phyloP scores from a whole-genome alignment of 306 rosid genomes.

The Castanopsis chinensis region DNA sequence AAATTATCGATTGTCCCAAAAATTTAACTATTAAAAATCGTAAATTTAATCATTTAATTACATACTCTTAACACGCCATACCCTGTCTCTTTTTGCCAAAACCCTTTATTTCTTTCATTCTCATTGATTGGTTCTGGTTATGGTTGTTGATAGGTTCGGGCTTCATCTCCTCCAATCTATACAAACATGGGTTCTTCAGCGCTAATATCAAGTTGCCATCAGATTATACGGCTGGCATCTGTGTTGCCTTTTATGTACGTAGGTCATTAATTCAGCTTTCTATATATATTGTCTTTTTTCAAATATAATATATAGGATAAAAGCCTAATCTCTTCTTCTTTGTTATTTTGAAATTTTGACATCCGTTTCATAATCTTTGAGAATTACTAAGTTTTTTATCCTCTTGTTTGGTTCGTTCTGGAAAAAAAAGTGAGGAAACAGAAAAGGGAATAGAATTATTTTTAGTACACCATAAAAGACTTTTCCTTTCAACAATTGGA shows the following conservation, averaged over 20 bases:
- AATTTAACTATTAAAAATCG: no score
- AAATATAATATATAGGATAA: no score
- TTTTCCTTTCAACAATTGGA: no score
- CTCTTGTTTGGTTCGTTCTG: not conserved
- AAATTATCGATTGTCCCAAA: rapidly evolving
- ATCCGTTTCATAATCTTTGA: not conserved
- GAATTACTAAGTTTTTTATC: not conserved
- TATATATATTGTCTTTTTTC: no score
- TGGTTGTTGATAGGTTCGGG: conserved; percentile 63
- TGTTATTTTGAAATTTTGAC: no score
- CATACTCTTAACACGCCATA: no score
- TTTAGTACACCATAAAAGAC: not conserved
- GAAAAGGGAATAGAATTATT: not conserved
- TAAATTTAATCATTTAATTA: rapidly evolving
- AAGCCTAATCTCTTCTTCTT: no score
- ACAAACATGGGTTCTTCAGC: conserved; percentile 89
- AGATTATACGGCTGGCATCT: conserved; percentile 82
- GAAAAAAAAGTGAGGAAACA: not conserved
- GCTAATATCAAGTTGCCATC: conserved; percentile 86
- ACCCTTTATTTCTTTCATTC: no score
- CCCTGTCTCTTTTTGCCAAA: no score
- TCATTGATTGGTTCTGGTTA: not conserved
- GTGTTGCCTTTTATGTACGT: conserved; percentile 88
- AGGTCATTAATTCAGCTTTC: no score
- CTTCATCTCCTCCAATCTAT: conserved; percentile 77